Evolutionary conservation across 768 basidiomycete species (phyloP).

Genomic region (Suillus weaverae): DNA sequence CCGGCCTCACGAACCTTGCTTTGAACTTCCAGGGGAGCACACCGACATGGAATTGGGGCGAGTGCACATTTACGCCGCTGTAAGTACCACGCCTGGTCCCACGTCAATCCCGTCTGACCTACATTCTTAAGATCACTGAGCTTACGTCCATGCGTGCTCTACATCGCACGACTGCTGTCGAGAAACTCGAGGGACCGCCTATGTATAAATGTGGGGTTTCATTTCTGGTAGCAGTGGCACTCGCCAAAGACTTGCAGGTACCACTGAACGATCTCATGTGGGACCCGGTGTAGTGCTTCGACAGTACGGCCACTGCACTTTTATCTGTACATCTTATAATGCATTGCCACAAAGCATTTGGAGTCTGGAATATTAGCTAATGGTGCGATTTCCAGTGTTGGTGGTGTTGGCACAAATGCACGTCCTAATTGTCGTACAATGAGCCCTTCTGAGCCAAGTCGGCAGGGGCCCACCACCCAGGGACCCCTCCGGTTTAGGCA

Average conservation of each 20-base stretch:
- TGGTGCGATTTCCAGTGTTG: background rate
- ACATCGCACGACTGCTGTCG: conserved; percentile 59
- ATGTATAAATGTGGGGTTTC: conserved; percentile 75
- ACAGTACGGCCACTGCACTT: background rate
- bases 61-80: conserved; percentile 58
- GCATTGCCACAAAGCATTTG: background rate
- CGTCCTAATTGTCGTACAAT: background rate
- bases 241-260: conserved; percentile 63
- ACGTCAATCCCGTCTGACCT: conserved; percentile 4
- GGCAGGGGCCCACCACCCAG: too few relatives aligned
- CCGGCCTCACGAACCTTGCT: conserved; percentile 46
- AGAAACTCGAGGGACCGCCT: conserved; percentile 68
- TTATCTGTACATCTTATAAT: background rate
- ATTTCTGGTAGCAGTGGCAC: conserved; percentile 49
- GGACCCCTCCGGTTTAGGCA: too few relatives aligned
- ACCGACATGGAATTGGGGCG: conserved; percentile 73
- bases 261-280: conserved; percentile 66
- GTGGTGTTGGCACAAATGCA: background rate
- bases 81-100: conserved; percentile 34
- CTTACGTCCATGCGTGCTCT: conserved; percentile 64
- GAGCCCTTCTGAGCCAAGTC: too few relatives aligned
- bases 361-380: background rate
- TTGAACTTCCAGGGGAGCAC: conserved; percentile 62
- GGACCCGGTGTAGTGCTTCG: conserved; percentile 43
- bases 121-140: conserved; percentile 55